Evolutionary conservation across 2,329 filamentous ascomycete genomes (phyloP).

Genomic region (Aspergillus melleus): DNA sequence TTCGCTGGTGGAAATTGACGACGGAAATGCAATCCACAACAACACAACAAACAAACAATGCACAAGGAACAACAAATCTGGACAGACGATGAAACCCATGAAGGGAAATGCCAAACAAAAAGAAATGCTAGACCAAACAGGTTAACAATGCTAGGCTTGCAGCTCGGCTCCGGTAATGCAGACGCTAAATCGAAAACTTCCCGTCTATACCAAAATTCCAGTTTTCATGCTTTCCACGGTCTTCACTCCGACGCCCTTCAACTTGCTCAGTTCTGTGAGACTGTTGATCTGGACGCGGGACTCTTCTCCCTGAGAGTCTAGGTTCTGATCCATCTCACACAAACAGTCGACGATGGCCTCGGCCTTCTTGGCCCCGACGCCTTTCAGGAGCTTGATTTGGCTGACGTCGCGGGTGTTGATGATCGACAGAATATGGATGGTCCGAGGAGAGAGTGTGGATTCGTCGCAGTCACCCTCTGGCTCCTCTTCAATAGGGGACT

Average conservation of each 20-base stretch:
- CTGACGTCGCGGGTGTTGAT: constrained; percentile 48
- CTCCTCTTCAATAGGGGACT: constrained; percentile 18
- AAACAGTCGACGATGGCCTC: constrained; percentile 50
- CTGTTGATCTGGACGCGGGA: constrained; percentile 36
- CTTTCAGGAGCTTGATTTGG: constrained; percentile 49
- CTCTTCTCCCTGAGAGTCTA: constrained; percentile 18
- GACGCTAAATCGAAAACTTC: neutral
- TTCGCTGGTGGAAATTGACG: constrained; percentile 24
- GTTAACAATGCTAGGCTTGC: neutral
- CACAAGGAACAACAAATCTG: neutral
- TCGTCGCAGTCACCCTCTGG: constrained; percentile 21
- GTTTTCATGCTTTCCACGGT: constrained; percentile 51
- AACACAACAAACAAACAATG: constrained; percentile 1
- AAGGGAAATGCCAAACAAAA: constrained; percentile 2
- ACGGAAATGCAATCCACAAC: neutral
- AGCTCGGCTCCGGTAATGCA: constrained; percentile 10
- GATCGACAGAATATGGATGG: constrained; percentile 44
- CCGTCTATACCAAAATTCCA: constrained; percentile 38
- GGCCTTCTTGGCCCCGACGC: constrained; percentile 49
- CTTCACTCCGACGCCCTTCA: constrained; percentile 47
- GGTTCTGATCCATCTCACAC: constrained; percentile 41
- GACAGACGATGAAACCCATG: neutral
- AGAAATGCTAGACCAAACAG: neutral
- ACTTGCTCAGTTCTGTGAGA: constrained; percentile 41
- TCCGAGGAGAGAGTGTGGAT: constrained; percentile 40